These are phyloP conservation scores for Adansonia gregorii DNA, from an alignment of 441 rosid species.

Conservation along the genomic window DNA sequence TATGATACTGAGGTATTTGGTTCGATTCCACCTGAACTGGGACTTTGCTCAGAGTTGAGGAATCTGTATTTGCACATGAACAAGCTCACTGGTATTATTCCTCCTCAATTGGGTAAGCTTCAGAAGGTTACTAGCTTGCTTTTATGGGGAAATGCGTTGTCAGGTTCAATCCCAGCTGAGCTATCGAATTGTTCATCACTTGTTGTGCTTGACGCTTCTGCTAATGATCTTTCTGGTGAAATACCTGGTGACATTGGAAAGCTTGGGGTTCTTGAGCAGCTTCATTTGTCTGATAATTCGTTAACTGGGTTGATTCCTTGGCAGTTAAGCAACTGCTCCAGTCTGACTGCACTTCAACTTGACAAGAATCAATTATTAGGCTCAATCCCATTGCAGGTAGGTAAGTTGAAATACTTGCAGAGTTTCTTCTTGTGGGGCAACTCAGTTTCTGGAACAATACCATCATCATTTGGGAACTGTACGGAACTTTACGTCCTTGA, in stretches of 20 bases:
- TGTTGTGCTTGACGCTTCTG: constrained; percentile 87
- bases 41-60: constrained; percentile 71
- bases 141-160: constrained; percentile 80
- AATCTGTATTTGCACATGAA: constrained; percentile 91
- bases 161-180: constrained; percentile 79
- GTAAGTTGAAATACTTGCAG: constrained; percentile 71
- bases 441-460: constrained; percentile 76
- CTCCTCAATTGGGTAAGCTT: constrained; percentile 75
- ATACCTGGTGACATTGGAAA: constrained; percentile 84
- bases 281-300: constrained; percentile 86
- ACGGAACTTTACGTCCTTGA: constrained; percentile 73
- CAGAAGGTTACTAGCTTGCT: constrained; percentile 91
- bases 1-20: constrained; percentile 85
- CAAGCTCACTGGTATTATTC: constrained; percentile 83
- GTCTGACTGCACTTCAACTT: constrained; percentile 83
- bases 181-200: constrained; percentile 91
- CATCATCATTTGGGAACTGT: constrained; percentile 84
- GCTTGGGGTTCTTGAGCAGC: constrained; percentile 77
- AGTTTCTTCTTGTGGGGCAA: constrained; percentile 93
- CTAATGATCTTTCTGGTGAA: constrained; percentile 74
- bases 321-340: constrained; percentile 82
- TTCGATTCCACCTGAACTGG: constrained; percentile 79
- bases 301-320: constrained; percentile 74
- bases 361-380: constrained; percentile 87
- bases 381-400: constrained; percentile 71